Evolutionary conservation across 2,329 filamentous ascomycete genomes (phyloP), one percentile per base, ranked within the genome.

Genomic region (Cordyceps tenuipes): DNA sequence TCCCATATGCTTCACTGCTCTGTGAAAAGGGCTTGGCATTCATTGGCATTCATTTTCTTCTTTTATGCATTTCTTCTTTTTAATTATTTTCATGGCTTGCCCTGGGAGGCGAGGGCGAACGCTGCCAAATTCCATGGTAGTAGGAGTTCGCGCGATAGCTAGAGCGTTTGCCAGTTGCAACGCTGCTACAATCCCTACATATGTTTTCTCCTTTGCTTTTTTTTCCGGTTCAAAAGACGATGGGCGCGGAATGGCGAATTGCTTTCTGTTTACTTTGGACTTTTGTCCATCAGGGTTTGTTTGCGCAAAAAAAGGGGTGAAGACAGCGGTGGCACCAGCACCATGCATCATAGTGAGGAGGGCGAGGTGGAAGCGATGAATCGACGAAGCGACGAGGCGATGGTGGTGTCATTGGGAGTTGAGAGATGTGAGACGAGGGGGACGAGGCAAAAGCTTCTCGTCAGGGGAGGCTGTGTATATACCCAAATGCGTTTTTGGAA

Each of bases 381-480:
- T 19, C 10, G 12, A 19, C 23, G 41, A 21, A 21, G 29, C 10
- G 12, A 19, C 23, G 41, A 19, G 9, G 23, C 12, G 43, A 10
- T n/a, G 43, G n/a, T 26, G 41, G n/a, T 26, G 41, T 41, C 19
- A 17, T 41, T 50, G 5, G 26, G 36, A 51, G 56, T 43, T 17
- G 19, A 19, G 15, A 17, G 15, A 17, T 21, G 43, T 41, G 26
- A 29, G 17, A 46, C 17, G n/a, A 29, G 29, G 44, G 15, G 17
- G 13, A 39, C 15, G n/a, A 10, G n/a, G 31, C 31, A 17, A 46
- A 21, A 1, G 21, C 1, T 60, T 39, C 17, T 26, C 39, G 15
- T 15, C 44, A 17, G 19, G 36, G 19, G 29, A 57, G 34, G 39
- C 47, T 60, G 57, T 60, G 57, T 59, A 59, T 59, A 59, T 59